A percentile compares a stretch with the other conserved stretches of the same genome.
These are phyloP conservation scores for Penicillium sp. DNA, from an alignment of 2,329 filamentous ascomycete genomes.

Conservation along the genomic window DNA sequence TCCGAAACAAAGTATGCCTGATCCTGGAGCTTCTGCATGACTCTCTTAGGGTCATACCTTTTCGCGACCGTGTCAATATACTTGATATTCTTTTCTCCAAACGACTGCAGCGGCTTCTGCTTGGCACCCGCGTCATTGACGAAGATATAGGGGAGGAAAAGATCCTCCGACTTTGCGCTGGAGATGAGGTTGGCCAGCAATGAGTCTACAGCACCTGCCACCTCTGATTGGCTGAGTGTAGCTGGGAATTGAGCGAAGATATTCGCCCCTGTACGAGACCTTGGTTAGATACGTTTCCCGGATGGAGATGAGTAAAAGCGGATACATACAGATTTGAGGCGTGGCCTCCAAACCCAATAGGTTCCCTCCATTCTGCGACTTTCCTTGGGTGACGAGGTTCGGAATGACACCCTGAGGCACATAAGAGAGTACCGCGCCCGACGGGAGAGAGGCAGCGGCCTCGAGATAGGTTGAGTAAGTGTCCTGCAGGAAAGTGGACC, in stretches of 20 bases:
- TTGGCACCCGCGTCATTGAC: neutral
- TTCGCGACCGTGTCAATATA: neutral
- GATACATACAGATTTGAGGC: neutral
- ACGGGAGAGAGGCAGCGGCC: neutral
- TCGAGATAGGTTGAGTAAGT: neutral
- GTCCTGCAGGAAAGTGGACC: neutral
- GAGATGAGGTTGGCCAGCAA: neutral
- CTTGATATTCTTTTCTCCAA: neutral
- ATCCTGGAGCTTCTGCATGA: neutral
- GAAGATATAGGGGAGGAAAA: neutral
- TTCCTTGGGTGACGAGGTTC: neutral
- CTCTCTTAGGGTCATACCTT: neutral
- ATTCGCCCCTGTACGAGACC: neutral
- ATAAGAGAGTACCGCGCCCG: neutral
- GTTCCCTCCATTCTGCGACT: neutral
- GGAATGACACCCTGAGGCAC: neutral
- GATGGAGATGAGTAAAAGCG: neutral
- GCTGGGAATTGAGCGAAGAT: neutral
- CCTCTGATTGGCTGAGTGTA: neutral
- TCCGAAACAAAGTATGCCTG: neutral
- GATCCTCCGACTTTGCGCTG: neutral
- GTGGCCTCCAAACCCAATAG: neutral
- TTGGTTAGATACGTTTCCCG: neutral
- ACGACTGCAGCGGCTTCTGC: neutral
- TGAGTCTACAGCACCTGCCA: neutral